A percentile compares a stretch with the other conserved stretches of the same genome.
Evolutionary conservation across 73 alveolate genomes (phyloP).

Genomic region (Breviolum minutum): DNA sequence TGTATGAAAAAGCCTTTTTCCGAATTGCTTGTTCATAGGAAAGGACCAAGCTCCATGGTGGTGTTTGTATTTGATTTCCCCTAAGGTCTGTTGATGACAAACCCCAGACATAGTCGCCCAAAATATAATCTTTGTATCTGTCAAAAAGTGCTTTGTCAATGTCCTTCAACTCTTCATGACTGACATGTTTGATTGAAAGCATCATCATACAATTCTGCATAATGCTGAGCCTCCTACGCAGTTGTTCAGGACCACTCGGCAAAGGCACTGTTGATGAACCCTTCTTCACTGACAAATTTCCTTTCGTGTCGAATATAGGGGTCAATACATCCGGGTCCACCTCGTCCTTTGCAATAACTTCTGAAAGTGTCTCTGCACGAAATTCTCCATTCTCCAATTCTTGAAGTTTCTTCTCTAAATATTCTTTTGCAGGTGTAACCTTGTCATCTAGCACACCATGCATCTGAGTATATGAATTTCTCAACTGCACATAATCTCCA

Average conservation of each 20-base stretch:
- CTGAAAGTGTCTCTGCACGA: not conserved
- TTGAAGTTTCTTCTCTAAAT: not conserved
- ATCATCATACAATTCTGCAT: not conserved
- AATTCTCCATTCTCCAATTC: not conserved
- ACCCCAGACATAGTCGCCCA: too few relatives aligned
- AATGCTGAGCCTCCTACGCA: not conserved
- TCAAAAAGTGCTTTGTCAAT: too few relatives aligned
- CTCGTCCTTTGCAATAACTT: not conserved
- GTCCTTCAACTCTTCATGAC: too few relatives aligned
- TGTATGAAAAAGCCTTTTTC: not conserved
- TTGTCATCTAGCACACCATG: not conserved
- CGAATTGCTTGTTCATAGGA: not conserved
- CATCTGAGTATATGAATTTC: not conserved
- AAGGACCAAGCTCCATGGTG: not conserved
- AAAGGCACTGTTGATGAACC: not conserved
- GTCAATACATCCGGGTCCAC: not conserved
- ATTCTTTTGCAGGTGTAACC: not conserved
- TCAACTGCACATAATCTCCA: not conserved
- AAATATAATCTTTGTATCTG: too few relatives aligned
- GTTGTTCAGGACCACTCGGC: conserved; percentile 8
- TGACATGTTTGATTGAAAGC: not conserved
- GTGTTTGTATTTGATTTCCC: too few relatives aligned
- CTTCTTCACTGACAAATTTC: not conserved
- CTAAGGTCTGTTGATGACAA: too few relatives aligned
- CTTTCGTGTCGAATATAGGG: not conserved